These are phyloP conservation scores for Phytophthora hibernalis DNA, from an alignment of 352 stramenopile species.

Conservation along the genomic window DNA sequence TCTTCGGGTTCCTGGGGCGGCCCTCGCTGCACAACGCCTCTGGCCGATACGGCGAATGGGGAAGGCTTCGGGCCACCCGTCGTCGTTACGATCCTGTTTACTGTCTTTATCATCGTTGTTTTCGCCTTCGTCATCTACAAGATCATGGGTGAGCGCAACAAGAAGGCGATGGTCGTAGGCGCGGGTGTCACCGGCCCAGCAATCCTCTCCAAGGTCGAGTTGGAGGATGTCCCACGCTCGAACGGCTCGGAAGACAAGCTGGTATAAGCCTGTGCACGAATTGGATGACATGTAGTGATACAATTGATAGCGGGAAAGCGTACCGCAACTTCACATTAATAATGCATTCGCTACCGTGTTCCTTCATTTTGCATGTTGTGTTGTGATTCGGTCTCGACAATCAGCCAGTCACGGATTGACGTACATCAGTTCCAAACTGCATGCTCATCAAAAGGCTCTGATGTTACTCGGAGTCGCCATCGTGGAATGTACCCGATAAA, in stretches of 20 bases:
- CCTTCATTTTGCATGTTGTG: background rate
- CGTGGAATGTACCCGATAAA: constrained; percentile 65
- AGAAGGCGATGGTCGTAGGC: constrained; percentile 26
- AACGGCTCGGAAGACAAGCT: constrained; percentile 26
- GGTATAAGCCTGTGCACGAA: constrained; percentile 18
- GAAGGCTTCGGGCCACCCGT: constrained; percentile 55
- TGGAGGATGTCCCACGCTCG: constrained; percentile 32
- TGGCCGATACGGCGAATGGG: constrained; percentile 28
- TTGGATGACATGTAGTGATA: background rate
- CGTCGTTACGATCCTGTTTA: constrained; percentile 27
- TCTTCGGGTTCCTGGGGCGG: constrained; percentile 50
- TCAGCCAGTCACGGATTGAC: too few species aligned
- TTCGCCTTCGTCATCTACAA: constrained; percentile 36
- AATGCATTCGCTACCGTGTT: constrained; percentile 14
- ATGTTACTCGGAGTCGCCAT: constrained; percentile 66
- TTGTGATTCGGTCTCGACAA: background rate
- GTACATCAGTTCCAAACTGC: too few species aligned
- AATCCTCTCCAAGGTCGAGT: constrained; percentile 33
- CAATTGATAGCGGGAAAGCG: background rate
- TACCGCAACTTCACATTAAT: constrained; percentile 16
- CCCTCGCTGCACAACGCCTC: constrained; percentile 49
- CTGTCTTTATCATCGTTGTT: constrained; percentile 18
- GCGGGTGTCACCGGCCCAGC: constrained; percentile 23
- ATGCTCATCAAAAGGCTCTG: background rate
- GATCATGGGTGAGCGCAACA: constrained; percentile 30